Conservation (phyloP, 768 basidiomycete species). For the Boletus pseudo-olivaceus region DNA sequence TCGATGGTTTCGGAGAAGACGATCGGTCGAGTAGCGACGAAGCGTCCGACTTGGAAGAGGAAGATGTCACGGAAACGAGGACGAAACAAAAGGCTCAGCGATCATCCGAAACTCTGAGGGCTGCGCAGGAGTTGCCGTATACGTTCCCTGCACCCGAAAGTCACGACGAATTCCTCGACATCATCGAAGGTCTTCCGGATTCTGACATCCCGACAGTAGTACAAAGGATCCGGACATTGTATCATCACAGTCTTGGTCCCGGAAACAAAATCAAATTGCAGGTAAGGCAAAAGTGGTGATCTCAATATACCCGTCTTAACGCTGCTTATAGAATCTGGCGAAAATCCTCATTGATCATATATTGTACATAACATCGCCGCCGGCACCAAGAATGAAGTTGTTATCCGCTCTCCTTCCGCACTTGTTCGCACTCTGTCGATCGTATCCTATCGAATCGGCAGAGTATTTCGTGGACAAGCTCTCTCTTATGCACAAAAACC, state of each 20-base stretch:
- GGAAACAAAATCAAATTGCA: constrained; percentile 93
- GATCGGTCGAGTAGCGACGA: constrained; percentile 37
- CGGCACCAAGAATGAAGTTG: constrained; percentile 55
- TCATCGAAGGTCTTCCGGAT: constrained; percentile 68
- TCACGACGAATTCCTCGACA: constrained; percentile 88
- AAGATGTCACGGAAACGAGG: constrained; percentile 41
- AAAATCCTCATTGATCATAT: constrained; percentile 86
- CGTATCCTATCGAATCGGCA: constrained; percentile 80
- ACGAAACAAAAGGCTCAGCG: constrained; percentile 32
- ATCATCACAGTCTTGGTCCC: constrained; percentile 88
- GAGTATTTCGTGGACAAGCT: constrained; percentile 80
- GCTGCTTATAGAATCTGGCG: constrained; percentile 53
- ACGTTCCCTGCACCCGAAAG: constrained; percentile 86
- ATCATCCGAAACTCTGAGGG: constrained; percentile 29
- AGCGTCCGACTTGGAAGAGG: constrained; percentile 33
- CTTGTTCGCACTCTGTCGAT: constrained; percentile 68
- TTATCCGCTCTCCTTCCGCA: constrained; percentile 73
- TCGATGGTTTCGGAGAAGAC: constrained; percentile 33
- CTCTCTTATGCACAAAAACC: constrained; percentile 89
- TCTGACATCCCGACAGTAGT: constrained; percentile 75
- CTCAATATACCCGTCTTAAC: not conserved
- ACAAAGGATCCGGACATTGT: constrained; percentile 84
- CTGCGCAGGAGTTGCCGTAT: constrained; percentile 74
- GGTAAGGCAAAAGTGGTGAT: constrained; percentile 42
- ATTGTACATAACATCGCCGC: constrained; percentile 66